Conservation (phyloP, 805 yeast species). For the Ogataea ganodermae region DNA sequence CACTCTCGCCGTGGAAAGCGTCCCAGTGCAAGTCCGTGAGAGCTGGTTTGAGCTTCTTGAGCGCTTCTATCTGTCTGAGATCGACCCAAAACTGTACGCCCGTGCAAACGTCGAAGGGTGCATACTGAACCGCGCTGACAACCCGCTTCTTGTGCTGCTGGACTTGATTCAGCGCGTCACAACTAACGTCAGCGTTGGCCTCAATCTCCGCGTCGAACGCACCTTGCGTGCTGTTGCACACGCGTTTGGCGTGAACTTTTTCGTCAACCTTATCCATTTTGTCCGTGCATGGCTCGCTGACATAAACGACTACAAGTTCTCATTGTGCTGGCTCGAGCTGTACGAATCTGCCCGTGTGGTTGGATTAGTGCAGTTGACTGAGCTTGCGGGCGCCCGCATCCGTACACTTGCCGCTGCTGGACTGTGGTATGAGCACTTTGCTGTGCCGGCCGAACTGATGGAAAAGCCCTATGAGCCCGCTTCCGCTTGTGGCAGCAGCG, state of each 20-base stretch:
- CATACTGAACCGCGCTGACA: constrained; percentile 41
- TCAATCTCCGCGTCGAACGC: constrained; percentile 28
- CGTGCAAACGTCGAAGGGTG: constrained; percentile 46
- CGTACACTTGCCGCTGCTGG: constrained; percentile 9
- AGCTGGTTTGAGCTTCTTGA: constrained; percentile 43
- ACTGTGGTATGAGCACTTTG: constrained; percentile 22
- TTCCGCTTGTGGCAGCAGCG: background rate
- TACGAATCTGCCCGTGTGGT: constrained; percentile 10
- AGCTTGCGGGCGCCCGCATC: constrained; percentile 12
- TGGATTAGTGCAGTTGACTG: constrained; percentile 14
- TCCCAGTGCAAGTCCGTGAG: constrained; percentile 35
- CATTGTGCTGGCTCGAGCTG: constrained; percentile 22
- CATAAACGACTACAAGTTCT: constrained; percentile 20
- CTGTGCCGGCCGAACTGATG: constrained; percentile 7
- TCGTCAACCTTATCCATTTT: constrained; percentile 26
- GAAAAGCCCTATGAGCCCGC: background rate
- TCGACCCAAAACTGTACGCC: constrained; percentile 16
- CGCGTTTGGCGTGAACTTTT: constrained; percentile 26
- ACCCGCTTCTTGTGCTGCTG: constrained; percentile 43
- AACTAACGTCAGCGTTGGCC: constrained; percentile 23
- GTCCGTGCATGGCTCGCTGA: constrained; percentile 24
- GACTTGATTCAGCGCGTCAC: constrained; percentile 38
- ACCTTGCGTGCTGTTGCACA: constrained; percentile 31
- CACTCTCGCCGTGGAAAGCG: constrained; percentile 22
- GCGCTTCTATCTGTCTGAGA: constrained; percentile 30